Evolutionary conservation across 495 filamentous ascomycete species (phyloP).

Genomic region (Daldinia loculata): DNA sequence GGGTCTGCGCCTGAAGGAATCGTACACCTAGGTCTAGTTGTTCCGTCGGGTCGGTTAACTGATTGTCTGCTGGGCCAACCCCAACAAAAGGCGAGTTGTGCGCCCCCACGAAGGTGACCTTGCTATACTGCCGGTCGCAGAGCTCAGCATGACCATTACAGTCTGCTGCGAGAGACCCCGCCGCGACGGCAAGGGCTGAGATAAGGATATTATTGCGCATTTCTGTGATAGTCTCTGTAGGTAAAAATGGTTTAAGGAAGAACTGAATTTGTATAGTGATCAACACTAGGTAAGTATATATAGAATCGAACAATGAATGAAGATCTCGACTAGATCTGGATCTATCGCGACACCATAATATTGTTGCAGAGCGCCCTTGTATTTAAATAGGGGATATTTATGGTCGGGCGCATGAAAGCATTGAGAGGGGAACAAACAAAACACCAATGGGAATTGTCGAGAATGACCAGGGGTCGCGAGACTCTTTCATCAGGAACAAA

Average conservation of each 20-base stretch:
- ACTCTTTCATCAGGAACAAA: conserved; percentile 20
- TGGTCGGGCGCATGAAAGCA: conserved; percentile 8
- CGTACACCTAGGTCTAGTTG: conserved; percentile 83
- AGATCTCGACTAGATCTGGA: conserved; percentile 5
- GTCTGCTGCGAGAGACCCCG: conserved; percentile 46
- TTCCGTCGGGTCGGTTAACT: conserved; percentile 67
- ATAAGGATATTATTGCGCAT: conserved; percentile 34
- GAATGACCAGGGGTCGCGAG: conserved; percentile 38
- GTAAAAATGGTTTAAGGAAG: not conserved
- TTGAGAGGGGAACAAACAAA: conserved; percentile 21
- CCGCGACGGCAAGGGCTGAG: conserved; percentile 34
- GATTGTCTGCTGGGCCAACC: conserved; percentile 70
- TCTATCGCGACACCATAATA: conserved; percentile 14
- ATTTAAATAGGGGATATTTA: conserved; percentile 24
- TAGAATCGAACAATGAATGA: conserved; percentile 18
- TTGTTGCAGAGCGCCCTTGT: conserved; percentile 10
- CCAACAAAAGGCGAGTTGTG: conserved; percentile 83
- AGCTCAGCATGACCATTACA: conserved; percentile 82
- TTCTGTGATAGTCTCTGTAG: not conserved
- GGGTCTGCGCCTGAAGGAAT: conserved; percentile 82
- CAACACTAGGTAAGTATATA: conserved; percentile 17
- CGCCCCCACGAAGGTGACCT: conserved; percentile 78
- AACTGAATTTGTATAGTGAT: conserved; percentile 5
- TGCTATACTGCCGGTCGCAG: conserved; percentile 75
- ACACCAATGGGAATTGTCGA: conserved; percentile 18